These are phyloP conservation scores for Cenchrus americanus DNA, from an alignment of 176 grass and related monocot species.

Conservation along the genomic window DNA sequence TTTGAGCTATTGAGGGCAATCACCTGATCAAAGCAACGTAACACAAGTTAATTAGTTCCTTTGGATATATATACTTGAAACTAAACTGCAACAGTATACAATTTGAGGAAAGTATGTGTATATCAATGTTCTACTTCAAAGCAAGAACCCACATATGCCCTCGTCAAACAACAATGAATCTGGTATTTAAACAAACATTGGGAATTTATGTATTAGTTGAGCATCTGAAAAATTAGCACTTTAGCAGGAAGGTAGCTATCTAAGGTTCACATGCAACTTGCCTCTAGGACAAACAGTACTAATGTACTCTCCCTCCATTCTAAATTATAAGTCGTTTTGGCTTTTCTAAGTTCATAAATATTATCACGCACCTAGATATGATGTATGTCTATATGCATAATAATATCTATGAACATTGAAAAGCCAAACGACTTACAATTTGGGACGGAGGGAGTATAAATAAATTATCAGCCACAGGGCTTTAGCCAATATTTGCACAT, in stretches of 20 bases:
- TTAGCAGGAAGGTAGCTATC: not conserved
- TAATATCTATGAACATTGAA: no score
- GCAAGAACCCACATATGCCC: constrained; percentile 1
- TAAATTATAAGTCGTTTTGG: no score
- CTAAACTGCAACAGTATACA: not conserved
- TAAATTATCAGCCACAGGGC: not conserved
- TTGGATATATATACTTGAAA: constrained; percentile 14
- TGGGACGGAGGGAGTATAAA: no score
- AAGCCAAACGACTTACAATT: no score
- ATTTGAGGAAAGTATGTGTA: not conserved
- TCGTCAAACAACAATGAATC: constrained; percentile 6
- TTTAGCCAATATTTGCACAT: constrained; percentile 30
- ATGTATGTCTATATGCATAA: no score
- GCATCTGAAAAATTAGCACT: not conserved
- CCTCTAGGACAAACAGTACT: not conserved
- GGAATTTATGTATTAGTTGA: constrained; percentile 13
- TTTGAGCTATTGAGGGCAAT: constrained; percentile 83
- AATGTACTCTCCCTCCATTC: no score
- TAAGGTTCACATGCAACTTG: constrained; percentile 33
- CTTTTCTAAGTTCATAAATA: no score
- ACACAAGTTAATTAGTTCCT: constrained; percentile 25
- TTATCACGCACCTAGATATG: no score
- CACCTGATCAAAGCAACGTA: constrained; percentile 60
- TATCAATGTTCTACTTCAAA: constrained; percentile 27
- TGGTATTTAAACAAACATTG: constrained; percentile 17